Evolutionary conservation across 2,329 filamentous ascomycete genomes (phyloP).

Genomic region (Ophiocordyceps camponoti-floridani): DNA sequence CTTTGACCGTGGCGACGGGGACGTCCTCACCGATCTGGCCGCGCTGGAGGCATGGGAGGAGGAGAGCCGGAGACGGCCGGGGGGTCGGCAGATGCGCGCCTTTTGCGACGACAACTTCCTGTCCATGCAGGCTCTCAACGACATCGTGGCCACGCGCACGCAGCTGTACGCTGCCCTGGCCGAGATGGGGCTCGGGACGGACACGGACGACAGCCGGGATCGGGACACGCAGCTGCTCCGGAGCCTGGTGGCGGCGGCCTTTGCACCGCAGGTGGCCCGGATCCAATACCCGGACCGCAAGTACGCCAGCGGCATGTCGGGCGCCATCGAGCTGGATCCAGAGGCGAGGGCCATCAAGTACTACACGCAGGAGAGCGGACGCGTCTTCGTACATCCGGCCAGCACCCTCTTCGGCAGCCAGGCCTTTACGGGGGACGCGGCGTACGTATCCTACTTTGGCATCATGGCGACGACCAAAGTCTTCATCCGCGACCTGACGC

Average conservation of each 20-base stretch:
- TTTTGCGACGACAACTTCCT: constrained; percentile 84
- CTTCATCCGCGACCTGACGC: constrained; percentile 80
- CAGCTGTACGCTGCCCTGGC: constrained; percentile 77
- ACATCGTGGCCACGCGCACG: constrained; percentile 70
- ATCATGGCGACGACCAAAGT: constrained; percentile 87
- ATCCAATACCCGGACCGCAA: constrained; percentile 95
- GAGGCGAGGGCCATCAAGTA: constrained; percentile 87
- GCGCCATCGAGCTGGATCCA: constrained; percentile 81
- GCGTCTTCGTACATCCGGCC: constrained; percentile 85
- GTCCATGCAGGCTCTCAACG: constrained; percentile 63
- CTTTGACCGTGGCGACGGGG: constrained; percentile 63
- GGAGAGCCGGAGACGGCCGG: constrained; percentile 37
- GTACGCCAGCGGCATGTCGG: constrained; percentile 71
- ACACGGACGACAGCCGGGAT: constrained; percentile 6
- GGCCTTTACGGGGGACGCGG: constrained; percentile 53
- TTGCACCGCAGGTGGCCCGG: constrained; percentile 72
- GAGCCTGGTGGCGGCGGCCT: constrained; percentile 54
- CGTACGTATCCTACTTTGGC: constrained; percentile 77
- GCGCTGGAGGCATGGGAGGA: constrained; percentile 71
- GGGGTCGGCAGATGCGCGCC: constrained; percentile 44
- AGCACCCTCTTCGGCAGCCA: constrained; percentile 76
- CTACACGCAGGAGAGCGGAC: constrained; percentile 67
- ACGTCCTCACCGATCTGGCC: constrained; percentile 70
- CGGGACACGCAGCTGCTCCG: constrained; percentile 36
- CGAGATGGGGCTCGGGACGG: constrained; percentile 77